Evolutionary conservation across 495 filamentous ascomycete genomes (phyloP).

Genomic region (Aspergillus asperescens): DNA sequence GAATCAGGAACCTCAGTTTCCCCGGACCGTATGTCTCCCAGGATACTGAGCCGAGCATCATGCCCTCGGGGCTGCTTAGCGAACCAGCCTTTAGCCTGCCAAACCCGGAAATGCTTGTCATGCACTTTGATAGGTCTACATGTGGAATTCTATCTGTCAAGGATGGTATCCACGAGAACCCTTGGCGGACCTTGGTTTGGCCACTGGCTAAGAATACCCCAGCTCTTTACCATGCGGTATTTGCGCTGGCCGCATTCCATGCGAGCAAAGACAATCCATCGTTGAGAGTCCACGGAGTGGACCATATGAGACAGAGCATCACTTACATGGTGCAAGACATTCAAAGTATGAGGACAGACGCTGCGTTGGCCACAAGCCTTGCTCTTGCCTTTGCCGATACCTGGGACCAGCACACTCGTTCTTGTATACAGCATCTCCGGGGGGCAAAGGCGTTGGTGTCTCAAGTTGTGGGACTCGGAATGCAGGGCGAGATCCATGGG

Average conservation of each 20-base stretch:
- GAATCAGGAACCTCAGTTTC: slow-evolving; percentile 34
- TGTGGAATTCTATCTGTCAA: slow-evolving; percentile 72
- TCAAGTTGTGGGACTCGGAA: slow-evolving; percentile 46
- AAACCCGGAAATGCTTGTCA: slow-evolving; percentile 60
- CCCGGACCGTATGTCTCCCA: slow-evolving; percentile 2
- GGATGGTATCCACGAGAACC: slow-evolving; percentile 69
- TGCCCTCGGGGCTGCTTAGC: slow-evolving; percentile 10
- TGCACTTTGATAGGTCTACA: slow-evolving; percentile 64
- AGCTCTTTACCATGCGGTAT: slow-evolving; percentile 69
- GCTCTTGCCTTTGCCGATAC: slow-evolving; percentile 72
- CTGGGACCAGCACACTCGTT: slow-evolving; percentile 72
- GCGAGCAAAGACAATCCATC: slow-evolving; percentile 53
- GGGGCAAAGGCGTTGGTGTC: slow-evolving; percentile 63
- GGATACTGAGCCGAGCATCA: neutral
- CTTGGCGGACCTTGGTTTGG: slow-evolving; percentile 72
- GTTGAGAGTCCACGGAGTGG: slow-evolving; percentile 61
- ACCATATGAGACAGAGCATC: slow-evolving; percentile 67
- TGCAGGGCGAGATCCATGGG: slow-evolving; percentile 25
- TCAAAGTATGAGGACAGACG: slow-evolving; percentile 56
- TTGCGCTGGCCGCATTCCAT: slow-evolving; percentile 72
- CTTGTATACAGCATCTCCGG: slow-evolving; percentile 67
- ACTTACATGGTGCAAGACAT: slow-evolving; percentile 53
- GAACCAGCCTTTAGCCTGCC: slow-evolving; percentile 45
- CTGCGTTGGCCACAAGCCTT: slow-evolving; percentile 68
- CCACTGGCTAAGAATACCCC: slow-evolving; percentile 62